Base-by-base conservation (phyloP, 192 early-diverging fungal genomes). In the Entrophospora sp. region DNA sequence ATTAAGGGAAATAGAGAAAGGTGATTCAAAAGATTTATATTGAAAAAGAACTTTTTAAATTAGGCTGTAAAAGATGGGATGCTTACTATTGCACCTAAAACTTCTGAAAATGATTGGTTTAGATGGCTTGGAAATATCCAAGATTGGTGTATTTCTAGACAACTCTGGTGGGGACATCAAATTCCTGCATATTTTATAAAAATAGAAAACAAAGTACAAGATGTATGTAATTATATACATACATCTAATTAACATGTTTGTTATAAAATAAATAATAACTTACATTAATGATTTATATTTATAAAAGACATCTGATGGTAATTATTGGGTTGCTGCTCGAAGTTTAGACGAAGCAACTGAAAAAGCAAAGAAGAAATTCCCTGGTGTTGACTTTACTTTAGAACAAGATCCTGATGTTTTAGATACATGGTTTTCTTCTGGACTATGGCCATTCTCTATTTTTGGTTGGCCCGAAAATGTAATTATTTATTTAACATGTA, bases 351-450 rank as follows among this genome's bases (percentile, higher is more conserved):
- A 90, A 68, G 97, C 97, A 0, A 64, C 57, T 30, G 74, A 78
- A 62, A 84, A 83, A 36, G 97, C 95, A 27, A 76, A 85, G 58
- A 78, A 79, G 38, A 86, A 85, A 70, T 95, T 94, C 80, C 86
- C 92, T 28, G 81, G 82, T 30, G 78, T 84, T 52, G 75, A 83
- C 30, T 91, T 96, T 59, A 81, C 84, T 43, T 77, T 99, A 68
- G 90, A 93, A 77, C 95, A 94, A 78, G 94, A 96, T 73, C 89
- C 89, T 31, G 97, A 99, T 80, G 97, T 97, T 8, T 78, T 99
- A 22, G 97, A 99, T 75, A 99, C 97, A 5, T 97, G 97, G 97
- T 99, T 99, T 77, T 96, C 95, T 27, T 94, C 97, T 49, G 95
- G 90, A 28, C 81, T 99, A 73, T 99, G 95, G 94, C 97, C 97